These are phyloP conservation scores for Pichia sp. DNA, from an alignment of 1,139 yeast species.

Conservation along the genomic window DNA sequence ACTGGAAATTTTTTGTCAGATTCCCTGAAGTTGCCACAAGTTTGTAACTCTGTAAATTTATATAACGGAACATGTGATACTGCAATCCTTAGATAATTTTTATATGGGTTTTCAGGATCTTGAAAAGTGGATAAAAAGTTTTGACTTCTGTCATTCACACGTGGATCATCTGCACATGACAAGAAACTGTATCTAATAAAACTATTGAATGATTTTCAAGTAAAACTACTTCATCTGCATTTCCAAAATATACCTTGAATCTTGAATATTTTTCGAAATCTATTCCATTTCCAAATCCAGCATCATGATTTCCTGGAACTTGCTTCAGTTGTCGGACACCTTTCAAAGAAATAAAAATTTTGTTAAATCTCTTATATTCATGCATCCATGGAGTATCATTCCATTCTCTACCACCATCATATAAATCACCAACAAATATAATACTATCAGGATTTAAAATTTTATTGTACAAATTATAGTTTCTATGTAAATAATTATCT, in stretches of 20 bases:
- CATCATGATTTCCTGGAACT: slow-evolving; percentile 93
- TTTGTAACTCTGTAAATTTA: slow-evolving; percentile 45
- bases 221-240: slow-evolving; percentile 46
- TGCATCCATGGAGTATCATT: slow-evolving; percentile 57
- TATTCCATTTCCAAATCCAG: slow-evolving; percentile 76
- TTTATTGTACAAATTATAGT: slow-evolving; percentile 58
- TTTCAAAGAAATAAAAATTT: slow-evolving; percentile 49
- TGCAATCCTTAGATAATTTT: slow-evolving; percentile 55
- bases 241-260: slow-evolving; percentile 71
- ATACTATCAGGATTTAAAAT: slow-evolving; percentile 67
- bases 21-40: slow-evolving; percentile 69
- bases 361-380: slow-evolving; percentile 66
- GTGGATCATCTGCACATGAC: slow-evolving; percentile 43
- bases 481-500: slow-evolving; percentile 76
- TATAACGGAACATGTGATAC: slow-evolving; percentile 77
- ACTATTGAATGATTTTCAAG: slow-evolving; percentile 75
- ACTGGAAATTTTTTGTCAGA: slow-evolving; percentile 58
- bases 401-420: slow-evolving; percentile 96
- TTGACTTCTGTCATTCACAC: slow-evolving; percentile 38
- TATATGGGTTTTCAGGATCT: slow-evolving; percentile 24
- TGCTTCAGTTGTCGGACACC: slow-evolving; percentile 39
- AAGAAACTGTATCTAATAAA: slow-evolving; percentile 77
- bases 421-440: slow-evolving; percentile 81
- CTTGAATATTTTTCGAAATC: slow-evolving; percentile 50
- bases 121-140: slow-evolving; percentile 33